Percentiles rank a stretch among this genome's conserved stretches.
Conservation (phyloP, 441 rosid species). For the Theobroma grandiflorum region DNA sequence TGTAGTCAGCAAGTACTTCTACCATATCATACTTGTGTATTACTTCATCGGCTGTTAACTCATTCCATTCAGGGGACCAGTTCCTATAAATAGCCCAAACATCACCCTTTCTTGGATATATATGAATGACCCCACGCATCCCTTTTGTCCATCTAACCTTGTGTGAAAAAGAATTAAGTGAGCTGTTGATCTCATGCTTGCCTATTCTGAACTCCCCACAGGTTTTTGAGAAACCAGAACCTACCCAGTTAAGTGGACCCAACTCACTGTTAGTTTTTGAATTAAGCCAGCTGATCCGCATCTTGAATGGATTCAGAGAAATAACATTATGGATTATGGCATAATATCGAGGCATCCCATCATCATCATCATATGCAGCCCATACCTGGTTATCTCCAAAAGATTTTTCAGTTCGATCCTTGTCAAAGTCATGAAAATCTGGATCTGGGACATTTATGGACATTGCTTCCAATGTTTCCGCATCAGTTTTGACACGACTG, state of each 20-base stretch:
- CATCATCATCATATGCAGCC: conserved; percentile 64
- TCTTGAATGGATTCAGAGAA: conserved; percentile 59
- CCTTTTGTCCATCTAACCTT: conserved; percentile 55
- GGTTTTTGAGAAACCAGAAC: conserved; percentile 62
- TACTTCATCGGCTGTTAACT: conserved; percentile 44
- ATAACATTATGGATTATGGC: conserved; percentile 57
- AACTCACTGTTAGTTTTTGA: conserved; percentile 52
- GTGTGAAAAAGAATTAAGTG: conserved; percentile 66
- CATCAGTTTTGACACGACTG: conserved; percentile 34
- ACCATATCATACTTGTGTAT: conserved; percentile 59
- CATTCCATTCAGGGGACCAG: conserved; percentile 74
- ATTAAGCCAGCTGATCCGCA: conserved; percentile 55
- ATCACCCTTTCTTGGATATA: conserved; percentile 70
- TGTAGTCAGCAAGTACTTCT: conserved; percentile 66
- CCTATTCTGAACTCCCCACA: conserved; percentile 68
- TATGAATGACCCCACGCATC: conserved; percentile 43
- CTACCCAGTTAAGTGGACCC: conserved; percentile 61
- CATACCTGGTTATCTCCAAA: conserved; percentile 55
- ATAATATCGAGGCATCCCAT: conserved; percentile 71
- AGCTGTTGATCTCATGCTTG: conserved; percentile 45
- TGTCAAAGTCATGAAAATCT: conserved; percentile 71
- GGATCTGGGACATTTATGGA: conserved; percentile 72
- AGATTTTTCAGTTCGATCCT: conserved; percentile 57
- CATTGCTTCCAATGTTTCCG: conserved; percentile 48
- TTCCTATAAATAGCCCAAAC: conserved; percentile 70